Conservation (phyloP, 805 yeast species). For the Wickerhamiella nectarea region DNA sequence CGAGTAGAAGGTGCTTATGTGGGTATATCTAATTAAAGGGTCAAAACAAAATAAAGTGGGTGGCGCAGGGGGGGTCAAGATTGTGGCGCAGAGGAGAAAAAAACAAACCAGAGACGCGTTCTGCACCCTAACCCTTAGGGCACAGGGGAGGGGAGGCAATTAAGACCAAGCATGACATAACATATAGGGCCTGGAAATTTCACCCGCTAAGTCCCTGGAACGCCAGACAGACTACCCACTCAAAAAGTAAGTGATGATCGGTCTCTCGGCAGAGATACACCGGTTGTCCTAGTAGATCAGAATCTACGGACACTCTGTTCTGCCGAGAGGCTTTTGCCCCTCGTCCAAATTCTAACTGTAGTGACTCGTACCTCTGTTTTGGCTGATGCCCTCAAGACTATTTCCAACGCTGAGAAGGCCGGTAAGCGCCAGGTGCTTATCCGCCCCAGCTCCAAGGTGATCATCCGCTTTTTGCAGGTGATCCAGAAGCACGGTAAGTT, state of each 20-base stretch:
- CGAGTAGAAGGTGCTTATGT: background rate
- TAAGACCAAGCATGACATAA: background rate
- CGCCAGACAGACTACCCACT: background rate
- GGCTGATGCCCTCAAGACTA: conserved; percentile 96
- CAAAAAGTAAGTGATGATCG: conserved; percentile 22
- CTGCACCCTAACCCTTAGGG: background rate
- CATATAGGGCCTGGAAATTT: background rate
- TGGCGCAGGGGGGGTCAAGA: too few relatives aligned
- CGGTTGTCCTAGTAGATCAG: conserved; percentile 16
- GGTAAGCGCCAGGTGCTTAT: conserved; percentile 98
- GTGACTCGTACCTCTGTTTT: conserved; percentile 98
- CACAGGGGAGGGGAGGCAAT: too few relatives aligned
- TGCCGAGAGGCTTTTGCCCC: conserved; percentile 7
- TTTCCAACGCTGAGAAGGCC: conserved; percentile 98
- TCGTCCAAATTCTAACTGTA: conserved; percentile 20
- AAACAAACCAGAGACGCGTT: too few relatives aligned
- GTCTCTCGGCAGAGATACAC: conserved; percentile 25
- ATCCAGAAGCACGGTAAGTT: conserved; percentile 91
- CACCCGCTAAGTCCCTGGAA: background rate
- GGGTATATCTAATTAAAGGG: too few relatives aligned
- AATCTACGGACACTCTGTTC: conserved; percentile 22
- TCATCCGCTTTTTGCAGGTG: conserved; percentile 90
- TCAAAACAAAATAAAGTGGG: background rate
- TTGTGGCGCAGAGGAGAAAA: too few relatives aligned
- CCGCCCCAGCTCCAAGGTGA: conserved; percentile 97